A percentile compares a stretch with the other conserved stretches of the same genome.
Evolutionary conservation across 345 rosid genomes (phyloP).

Genomic region (Zanthoxylum bungeanum): DNA sequence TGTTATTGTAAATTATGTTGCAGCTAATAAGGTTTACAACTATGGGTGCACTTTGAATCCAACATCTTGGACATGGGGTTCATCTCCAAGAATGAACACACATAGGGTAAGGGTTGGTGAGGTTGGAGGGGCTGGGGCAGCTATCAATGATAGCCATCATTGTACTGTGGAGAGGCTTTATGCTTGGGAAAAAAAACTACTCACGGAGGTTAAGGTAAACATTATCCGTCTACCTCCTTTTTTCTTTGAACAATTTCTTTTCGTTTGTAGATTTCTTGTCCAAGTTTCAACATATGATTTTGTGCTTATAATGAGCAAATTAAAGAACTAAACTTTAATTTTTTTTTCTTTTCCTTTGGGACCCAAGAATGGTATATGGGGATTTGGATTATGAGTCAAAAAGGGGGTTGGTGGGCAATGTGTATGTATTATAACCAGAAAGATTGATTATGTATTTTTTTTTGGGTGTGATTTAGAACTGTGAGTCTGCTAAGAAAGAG

Average conservation of each 20-base stretch:
- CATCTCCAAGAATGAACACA: constrained; percentile 49
- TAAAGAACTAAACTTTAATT: background rate
- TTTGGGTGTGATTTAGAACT: constrained; percentile 41
- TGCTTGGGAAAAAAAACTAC: constrained; percentile 97
- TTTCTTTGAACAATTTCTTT: background rate
- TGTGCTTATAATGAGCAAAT: background rate
- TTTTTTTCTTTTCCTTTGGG: background rate
- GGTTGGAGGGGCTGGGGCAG: constrained; percentile 18
- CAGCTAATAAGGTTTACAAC: constrained; percentile 57
- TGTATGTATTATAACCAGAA: no score
- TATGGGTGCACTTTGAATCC: constrained; percentile 65
- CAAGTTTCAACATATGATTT: background rate
- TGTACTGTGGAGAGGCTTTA: constrained; percentile 82
- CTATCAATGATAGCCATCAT: constrained; percentile 50
- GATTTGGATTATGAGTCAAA: background rate
- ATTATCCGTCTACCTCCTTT: background rate
- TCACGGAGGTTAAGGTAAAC: constrained; percentile 84
- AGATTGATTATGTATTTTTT: background rate
- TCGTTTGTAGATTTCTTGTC: background rate
- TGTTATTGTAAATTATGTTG: background rate
- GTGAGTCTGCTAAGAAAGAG: constrained; percentile 63
- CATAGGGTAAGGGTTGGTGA: constrained; percentile 33
- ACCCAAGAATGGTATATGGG: background rate
- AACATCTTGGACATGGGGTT: constrained; percentile 69
- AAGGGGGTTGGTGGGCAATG: background rate